Evolutionary conservation across 1,284 basidiomycete species (phyloP), one percentile per base, ranked within the genome.

Genomic region (Tilletiopsis washingtonensis): DNA sequence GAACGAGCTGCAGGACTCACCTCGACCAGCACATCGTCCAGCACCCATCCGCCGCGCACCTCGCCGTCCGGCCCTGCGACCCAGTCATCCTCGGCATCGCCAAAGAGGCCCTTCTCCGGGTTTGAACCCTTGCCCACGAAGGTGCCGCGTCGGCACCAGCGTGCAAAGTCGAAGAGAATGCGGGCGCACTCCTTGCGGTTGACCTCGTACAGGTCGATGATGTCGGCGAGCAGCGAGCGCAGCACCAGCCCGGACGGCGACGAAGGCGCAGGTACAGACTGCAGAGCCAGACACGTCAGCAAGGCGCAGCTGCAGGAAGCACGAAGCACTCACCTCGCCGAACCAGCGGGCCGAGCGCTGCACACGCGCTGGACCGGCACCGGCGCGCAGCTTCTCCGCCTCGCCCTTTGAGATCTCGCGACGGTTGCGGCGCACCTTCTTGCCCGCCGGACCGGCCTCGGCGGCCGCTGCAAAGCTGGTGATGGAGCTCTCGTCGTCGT

Each of bases 161-260:
- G 85, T 0, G 89, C 87, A 44, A 90, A 83, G 62, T 91, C 85
- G 36, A 97, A 79, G 2, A 98, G 78, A 11, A 96, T 76, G 11
- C 86, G 80, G 1, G 93, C 89, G 62, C 85, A 88, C 67, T 98
- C 93, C 74, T 94, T 96, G 47, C 93, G 82, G 74, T 99, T 98
- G 42, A 94, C 82, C 74, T 98, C 93, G 71, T 88, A 98, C 25
- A 97, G 85, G 61, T 90, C 83, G 47, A 96, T 76, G 41, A 86
- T 81, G 70, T 97, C 91, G n/a, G 82, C 76, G 7, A 96, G 73
- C 23, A 84, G 78, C 7, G 84, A 81, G 21, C 85, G 85, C 15
- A 94, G 79, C 24, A 85, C 80, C 71, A 91, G 91, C 1, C 89
- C 88, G 6, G 81, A 76, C 0, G 86, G 81, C 1, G 83, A 84